A percentile compares a stretch with the other conserved stretches of the same genome.
These are phyloP conservation scores for Psilocybe subaeruginosa DNA, from an alignment of 768 basidiomycete species.

Conservation along the genomic window DNA sequence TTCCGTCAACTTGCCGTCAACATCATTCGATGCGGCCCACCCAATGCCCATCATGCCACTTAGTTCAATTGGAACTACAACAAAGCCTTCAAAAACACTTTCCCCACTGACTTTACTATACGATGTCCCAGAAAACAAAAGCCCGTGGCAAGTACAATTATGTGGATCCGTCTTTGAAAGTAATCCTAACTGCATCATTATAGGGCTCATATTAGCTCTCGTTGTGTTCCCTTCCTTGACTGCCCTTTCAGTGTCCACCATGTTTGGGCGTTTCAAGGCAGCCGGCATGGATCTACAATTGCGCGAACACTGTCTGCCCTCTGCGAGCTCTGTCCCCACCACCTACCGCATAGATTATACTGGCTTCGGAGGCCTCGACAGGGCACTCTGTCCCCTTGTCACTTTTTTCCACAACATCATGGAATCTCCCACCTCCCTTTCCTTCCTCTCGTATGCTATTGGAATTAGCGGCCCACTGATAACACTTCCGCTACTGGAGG, in stretches of 20 bases:
- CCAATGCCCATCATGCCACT: neutral
- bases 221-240: conserved; percentile 42
- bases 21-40: neutral
- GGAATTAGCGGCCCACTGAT: conserved; percentile 36
- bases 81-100: neutral
- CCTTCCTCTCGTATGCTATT: conserved; percentile 42
- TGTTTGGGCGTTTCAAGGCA: conserved; percentile 33
- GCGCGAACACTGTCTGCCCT: conserved; percentile 32
- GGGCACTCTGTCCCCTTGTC: conserved; percentile 44
- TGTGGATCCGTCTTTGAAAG: neutral
- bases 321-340: conserved; percentile 7
- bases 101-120: neutral
- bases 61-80: neutral
- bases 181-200: neutral
- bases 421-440: conserved; percentile 25
- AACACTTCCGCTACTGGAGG: conserved; percentile 47
- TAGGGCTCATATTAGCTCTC: conserved; percentile 32
- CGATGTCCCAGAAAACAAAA: conserved; percentile 3
- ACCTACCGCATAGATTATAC: conserved; percentile 46
- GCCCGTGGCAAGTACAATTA: neutral
- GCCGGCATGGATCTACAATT: conserved; percentile 33
- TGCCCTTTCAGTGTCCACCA: conserved; percentile 35
- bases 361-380: conserved; percentile 36
- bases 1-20: neutral
- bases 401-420: conserved; percentile 50